These are phyloP conservation scores for Pythium folliculosum DNA, from an alignment of 352 stramenopile genomes.

Conservation along the genomic window DNA sequence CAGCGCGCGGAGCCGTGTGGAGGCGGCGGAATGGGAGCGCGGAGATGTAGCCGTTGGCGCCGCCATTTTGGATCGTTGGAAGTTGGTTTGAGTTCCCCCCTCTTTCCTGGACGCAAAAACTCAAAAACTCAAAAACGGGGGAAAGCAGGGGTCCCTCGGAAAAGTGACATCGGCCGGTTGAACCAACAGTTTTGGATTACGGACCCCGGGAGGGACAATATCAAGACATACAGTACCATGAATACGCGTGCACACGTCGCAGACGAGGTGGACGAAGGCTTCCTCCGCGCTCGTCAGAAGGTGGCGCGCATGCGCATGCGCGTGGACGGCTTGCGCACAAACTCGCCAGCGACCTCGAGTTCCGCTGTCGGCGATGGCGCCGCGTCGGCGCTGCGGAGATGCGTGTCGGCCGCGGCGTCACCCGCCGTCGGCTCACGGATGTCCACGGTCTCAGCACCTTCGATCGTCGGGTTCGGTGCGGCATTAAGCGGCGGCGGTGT, in stretches of 20 bases:
- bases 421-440: too few species aligned
- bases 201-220: conserved; percentile 1
- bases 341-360: conserved; percentile 4
- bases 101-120: conserved; percentile 1
- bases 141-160: too few species aligned
- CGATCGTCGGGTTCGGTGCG: not conserved
- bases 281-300: too few species aligned
- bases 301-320: conserved; percentile 7
- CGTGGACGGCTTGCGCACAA: not conserved
- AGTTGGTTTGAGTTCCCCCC: not conserved
- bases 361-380: not conserved
- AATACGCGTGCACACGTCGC: conserved; percentile 10
- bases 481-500: not conserved
- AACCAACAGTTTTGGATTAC: not conserved
- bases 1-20: not conserved
- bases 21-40: not conserved
- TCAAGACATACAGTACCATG: not conserved
- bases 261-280: too few species aligned
- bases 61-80: not conserved
- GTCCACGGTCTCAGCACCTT: not conserved
- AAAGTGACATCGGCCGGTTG: not conserved
- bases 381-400: too few species aligned
- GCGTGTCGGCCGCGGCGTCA: too few species aligned
- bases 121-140: not conserved
- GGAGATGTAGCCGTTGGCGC: conserved; percentile 18